These are phyloP conservation scores for Lecanicillium sp. DNA, from an alignment of 2,329 filamentous ascomycete genomes.

Conservation along the genomic window DNA sequence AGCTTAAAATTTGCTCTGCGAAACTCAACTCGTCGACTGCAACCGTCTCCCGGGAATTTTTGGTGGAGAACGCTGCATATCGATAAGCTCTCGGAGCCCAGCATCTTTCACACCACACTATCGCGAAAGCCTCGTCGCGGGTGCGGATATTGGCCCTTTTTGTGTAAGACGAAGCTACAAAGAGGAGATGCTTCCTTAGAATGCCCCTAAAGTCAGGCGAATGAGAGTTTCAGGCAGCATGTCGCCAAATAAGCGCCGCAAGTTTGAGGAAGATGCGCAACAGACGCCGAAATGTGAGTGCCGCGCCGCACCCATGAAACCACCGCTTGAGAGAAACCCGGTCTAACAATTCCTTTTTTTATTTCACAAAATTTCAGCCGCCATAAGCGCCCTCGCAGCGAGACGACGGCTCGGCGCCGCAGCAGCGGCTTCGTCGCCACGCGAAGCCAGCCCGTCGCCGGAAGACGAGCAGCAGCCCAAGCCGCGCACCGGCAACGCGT, in stretches of 20 bases:
- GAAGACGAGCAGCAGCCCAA: not conserved
- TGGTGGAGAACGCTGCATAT: not conserved
- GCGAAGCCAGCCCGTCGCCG: not conserved
- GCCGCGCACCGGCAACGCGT: slow-evolving; percentile 3
- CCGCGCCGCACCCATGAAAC: too few relatives aligned
- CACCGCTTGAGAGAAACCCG: too few relatives aligned
- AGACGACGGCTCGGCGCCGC: slow-evolving; percentile 28
- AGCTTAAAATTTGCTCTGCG: too few relatives aligned
- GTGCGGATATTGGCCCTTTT: too few relatives aligned
- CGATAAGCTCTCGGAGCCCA: not conserved
- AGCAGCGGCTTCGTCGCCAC: slow-evolving; percentile 13
- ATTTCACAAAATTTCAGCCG: slow-evolving; percentile 15
- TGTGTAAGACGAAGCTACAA: too few relatives aligned
- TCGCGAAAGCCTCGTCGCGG: too few relatives aligned
- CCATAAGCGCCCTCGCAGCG: slow-evolving; percentile 33
- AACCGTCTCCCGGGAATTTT: not conserved
- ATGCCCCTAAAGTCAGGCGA: not conserved
- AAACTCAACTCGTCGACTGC: not conserved
- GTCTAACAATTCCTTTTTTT: not conserved
- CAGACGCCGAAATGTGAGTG: slow-evolving; percentile 26
- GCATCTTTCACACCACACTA: too few relatives aligned
- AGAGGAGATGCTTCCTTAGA: too few relatives aligned
- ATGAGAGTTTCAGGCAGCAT: slow-evolving; percentile 12
- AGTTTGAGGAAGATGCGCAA: slow-evolving; percentile 28
- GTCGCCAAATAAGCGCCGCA: slow-evolving; percentile 30